Evolutionary conservation across 495 filamentous ascomycete species (phyloP), one percentile per base, ranked within the genome.

Genomic region (Poronia punctata): DNA sequence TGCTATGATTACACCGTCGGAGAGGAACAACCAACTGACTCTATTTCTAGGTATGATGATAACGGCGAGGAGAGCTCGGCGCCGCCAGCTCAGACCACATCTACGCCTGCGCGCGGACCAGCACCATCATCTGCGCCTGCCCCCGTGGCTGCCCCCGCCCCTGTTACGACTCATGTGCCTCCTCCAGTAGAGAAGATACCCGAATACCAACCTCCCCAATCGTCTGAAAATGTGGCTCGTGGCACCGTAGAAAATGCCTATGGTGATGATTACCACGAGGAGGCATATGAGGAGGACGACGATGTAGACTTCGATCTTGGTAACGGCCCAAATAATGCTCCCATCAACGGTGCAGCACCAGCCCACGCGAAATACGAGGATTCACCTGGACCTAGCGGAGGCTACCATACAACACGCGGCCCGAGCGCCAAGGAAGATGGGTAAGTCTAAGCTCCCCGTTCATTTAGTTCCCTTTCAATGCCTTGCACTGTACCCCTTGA

Each of bases 371-470:
- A 66, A 21, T 57, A 63, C 5, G 57, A 61, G 27, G 49, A 53
- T 5, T 46, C 42, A 4, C 42, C 35, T 5, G 43, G 35, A 5
- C 37, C 57, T 22, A 49, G 52, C 34, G 27, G 54, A 2, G 26
- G 35, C 5, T 63, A 57, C 35, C 58, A 59, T 30, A 51, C 56
- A n/a, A 45, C 54, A 18, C 59, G 66, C 57, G 55, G 79, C 61
- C 56, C 84, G 55, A 65, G 86, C 51, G 88, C 94, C 35, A 97
- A 97, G 66, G 92, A 98, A 79, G 92, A 98, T 60, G 92, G 92
- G 92, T 98, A 83, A 95, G 93, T 88, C 35, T n/a, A n/a, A n/a
- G n/a, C n/a, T n/a, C n/a, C n/a, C n/a, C 14, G 34, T 51, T 46
- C 35, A 19, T 44, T 50, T n/a, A n/a, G n/a, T n/a, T n/a, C n/a